Percentiles rank a stretch among this genome's conserved stretches.
Conservation (phyloP, 805 yeast species). For the Scheffersomyces lignosus region DNA sequence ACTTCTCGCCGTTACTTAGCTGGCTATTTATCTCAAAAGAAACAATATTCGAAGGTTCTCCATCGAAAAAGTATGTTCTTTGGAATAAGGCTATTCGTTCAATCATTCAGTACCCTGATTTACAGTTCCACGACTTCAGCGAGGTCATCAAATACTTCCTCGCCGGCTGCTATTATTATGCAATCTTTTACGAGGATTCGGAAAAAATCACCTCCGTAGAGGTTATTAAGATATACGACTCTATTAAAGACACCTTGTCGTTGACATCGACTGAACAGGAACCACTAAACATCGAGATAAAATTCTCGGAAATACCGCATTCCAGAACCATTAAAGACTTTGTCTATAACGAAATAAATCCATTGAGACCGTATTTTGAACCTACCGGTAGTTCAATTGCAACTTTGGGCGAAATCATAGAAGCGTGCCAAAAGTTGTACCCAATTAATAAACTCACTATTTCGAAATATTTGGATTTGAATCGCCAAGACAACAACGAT, state of each 20-base stretch:
- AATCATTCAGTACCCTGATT: conserved; percentile 7
- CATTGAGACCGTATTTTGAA: conserved; percentile 15
- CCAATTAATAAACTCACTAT: conserved; percentile 37
- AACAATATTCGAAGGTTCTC: background rate
- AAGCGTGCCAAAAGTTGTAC: conserved; percentile 32
- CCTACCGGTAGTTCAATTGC: conserved; percentile 16
- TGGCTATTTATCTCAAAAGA: conserved; percentile 21
- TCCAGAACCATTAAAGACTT: conserved; percentile 16
- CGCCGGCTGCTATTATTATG: conserved; percentile 22
- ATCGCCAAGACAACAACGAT: conserved; percentile 5
- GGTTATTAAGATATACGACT: conserved; percentile 27
- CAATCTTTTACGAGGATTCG: conserved; percentile 10
- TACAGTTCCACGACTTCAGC: conserved; percentile 9
- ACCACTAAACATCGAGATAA: background rate
- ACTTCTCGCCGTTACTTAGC: conserved; percentile 23
- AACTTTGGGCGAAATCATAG: conserved; percentile 19
- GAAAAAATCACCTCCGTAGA: conserved; percentile 24
- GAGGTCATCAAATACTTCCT: conserved; percentile 18
- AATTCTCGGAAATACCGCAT: conserved; percentile 2
- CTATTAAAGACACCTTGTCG: conserved; percentile 22
- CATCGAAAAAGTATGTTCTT: conserved; percentile 15
- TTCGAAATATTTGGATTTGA: conserved; percentile 25
- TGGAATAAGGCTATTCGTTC: conserved; percentile 21
- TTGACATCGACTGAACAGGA: conserved; percentile 1
- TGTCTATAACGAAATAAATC: conserved; percentile 10